Evolutionary conservation across 331 rosid species (phyloP), one percentile per base, ranked within the genome.

Genomic region (Pyrus hybrid): DNA sequence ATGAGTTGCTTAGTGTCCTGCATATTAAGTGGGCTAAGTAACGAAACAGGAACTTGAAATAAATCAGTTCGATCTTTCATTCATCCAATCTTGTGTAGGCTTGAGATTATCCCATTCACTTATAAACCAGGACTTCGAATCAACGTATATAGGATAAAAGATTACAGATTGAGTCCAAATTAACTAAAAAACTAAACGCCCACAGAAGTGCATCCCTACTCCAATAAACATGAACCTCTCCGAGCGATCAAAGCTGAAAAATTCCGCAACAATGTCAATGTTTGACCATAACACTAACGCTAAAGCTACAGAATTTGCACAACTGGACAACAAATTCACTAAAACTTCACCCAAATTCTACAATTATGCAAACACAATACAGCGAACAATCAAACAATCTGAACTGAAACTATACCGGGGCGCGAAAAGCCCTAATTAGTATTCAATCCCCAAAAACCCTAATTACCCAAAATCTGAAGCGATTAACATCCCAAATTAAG

Each of bases 371-470:
- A 35, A 33, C 37, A 6, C 7, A 56, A 6, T 2, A 7, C n/a
- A 13, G 7, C 20, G 30, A 74, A 63, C 67, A 71, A 20, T 13
- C 12, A 13, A 63, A 33, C 63, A 64, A 49, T 51, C 64, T 33
- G 32, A 49, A 63, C 56, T 49, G 3, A 5, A 18, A 23, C 41
- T 5, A 35, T 25, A 35, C 4, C 35, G 3, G 13, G 11, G 22
- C 30, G 4, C 2, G 61, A 61, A 33, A 80, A 80, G 30, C 77
- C 85, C 85, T 60, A 72, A 72, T 66, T 66, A 32, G 21, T 45
- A 49, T 6, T 13, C 58, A 51, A 28, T 32, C 72, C 49, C 72
- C 8, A 51, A 75, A 76, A 67, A 70, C 77, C 70, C 84, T 64
- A 75, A 72, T n/a, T 23, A 64, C 84, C 58, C 60, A 41, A 41